Evolutionary conservation across 106 monocot genomes (phyloP).

Genomic region (Allium fistulosum): DNA sequence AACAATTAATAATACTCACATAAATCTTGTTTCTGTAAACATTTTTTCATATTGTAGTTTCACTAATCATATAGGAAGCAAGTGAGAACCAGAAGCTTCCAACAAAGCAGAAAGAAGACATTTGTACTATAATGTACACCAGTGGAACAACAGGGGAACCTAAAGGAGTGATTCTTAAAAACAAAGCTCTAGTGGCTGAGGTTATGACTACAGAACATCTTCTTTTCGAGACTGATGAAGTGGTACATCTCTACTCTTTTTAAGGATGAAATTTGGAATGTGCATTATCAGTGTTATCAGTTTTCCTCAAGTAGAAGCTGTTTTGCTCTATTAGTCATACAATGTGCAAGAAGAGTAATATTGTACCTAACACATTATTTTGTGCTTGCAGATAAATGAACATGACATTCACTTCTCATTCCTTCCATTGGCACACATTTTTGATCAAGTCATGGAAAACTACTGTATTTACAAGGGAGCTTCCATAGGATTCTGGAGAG

Average conservation of each 20-base stretch:
- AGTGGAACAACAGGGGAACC: slow-evolving; percentile 98
- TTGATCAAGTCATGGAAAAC: slow-evolving; percentile 90
- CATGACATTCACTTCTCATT: slow-evolving; percentile 89
- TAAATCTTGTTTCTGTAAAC: background rate
- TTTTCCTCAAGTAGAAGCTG: too few species aligned
- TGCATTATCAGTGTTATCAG: too few species aligned
- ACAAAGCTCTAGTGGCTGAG: slow-evolving; percentile 58
- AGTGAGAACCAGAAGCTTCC: slow-evolving; percentile 34
- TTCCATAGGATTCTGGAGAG: slow-evolving; percentile 93
- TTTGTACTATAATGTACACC: slow-evolving; percentile 95
- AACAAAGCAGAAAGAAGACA: slow-evolving; percentile 50
- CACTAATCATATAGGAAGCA: slow-evolving; percentile 18
- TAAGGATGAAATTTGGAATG: background rate
- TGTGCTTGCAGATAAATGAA: slow-evolving; percentile 47
- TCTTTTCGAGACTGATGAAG: slow-evolving; percentile 72
- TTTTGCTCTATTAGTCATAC: too few species aligned
- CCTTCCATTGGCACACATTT: slow-evolving; percentile 91
- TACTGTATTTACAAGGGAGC: slow-evolving; percentile 94
- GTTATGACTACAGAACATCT: slow-evolving; percentile 68
- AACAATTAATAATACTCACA: too few species aligned
- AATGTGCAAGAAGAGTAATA: too few species aligned
- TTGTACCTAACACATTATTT: too few species aligned
- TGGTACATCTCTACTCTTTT: slow-evolving; percentile 25
- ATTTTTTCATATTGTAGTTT: too few species aligned
- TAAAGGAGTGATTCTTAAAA: slow-evolving; percentile 78